Conservation (phyloP, 2,329 filamentous ascomycete species). For the Davidsoniella neocaledoniae region DNA sequence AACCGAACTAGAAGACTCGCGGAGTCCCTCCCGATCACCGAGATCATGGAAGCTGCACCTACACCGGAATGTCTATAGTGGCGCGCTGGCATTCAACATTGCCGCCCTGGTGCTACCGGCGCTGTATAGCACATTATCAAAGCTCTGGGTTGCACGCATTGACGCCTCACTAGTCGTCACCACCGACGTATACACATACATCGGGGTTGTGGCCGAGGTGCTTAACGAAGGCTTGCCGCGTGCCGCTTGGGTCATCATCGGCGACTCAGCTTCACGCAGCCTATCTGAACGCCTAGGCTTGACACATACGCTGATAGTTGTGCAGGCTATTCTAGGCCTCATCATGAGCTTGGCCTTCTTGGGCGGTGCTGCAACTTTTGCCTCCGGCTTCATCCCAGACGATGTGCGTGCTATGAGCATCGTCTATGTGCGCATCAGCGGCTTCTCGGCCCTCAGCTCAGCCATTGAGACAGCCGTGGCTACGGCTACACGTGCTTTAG, state of each 20-base stretch:
- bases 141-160: constrained; percentile 55
- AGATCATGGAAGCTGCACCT: not conserved
- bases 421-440: constrained; percentile 46
- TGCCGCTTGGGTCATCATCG: constrained; percentile 51
- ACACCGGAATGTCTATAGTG: constrained; percentile 26
- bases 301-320: constrained; percentile 36
- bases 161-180: constrained; percentile 32
- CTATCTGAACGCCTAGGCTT: constrained; percentile 29
- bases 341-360: constrained; percentile 44
- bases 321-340: constrained; percentile 40
- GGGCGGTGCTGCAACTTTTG: constrained; percentile 35
- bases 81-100: constrained; percentile 45
- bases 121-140: constrained; percentile 48
- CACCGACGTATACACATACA: constrained; percentile 45
- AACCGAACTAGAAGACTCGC: no score
- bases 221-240: constrained; percentile 57
- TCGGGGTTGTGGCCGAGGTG: constrained; percentile 48
- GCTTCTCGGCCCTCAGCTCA: constrained; percentile 44
- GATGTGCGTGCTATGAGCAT: constrained; percentile 39
- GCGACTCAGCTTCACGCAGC: constrained; percentile 39
- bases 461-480: constrained; percentile 47
- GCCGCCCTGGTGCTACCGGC: constrained; percentile 47
- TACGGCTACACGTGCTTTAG: constrained; percentile 44
- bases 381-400: constrained; percentile 43
- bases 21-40: no score